These are phyloP conservation scores for Lenzites betulinus DNA, from an alignment of 768 basidiomycete genomes.

Conservation along the genomic window DNA sequence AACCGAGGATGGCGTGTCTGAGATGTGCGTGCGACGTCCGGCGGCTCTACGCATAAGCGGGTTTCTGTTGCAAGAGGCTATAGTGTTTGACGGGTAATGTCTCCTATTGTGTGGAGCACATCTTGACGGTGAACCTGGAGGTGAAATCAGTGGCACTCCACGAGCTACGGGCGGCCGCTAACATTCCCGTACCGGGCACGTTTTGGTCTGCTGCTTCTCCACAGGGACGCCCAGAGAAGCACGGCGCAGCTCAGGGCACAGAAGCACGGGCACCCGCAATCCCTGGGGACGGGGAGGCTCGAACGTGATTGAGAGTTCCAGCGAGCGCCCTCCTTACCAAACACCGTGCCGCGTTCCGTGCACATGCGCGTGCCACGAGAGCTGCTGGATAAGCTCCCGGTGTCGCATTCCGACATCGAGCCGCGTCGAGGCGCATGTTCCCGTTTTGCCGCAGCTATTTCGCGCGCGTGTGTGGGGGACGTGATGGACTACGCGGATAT, in stretches of 20 bases:
- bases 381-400: neutral
- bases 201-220: neutral
- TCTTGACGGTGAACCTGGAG: neutral
- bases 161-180: neutral
- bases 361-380: neutral
- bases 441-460: neutral
- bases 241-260: constrained; percentile 8
- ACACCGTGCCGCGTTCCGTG: neutral
- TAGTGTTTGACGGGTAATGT: too few species aligned
- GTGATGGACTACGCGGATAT: neutral
- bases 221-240: neutral
- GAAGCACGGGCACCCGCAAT: neutral
- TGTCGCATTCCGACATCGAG: neutral
- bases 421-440: neutral
- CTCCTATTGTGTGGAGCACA: too few species aligned
- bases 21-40: too few species aligned
- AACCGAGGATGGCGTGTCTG: too few species aligned
- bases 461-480: neutral
- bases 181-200: neutral
- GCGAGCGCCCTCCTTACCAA: neutral
- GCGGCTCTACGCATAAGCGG: too few species aligned
- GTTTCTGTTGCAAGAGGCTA: too few species aligned
- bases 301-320: neutral
- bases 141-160: neutral
- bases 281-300: neutral